Evolutionary conservation across 305 asterid species (phyloP).

Genomic region (Rubia peregrina): DNA sequence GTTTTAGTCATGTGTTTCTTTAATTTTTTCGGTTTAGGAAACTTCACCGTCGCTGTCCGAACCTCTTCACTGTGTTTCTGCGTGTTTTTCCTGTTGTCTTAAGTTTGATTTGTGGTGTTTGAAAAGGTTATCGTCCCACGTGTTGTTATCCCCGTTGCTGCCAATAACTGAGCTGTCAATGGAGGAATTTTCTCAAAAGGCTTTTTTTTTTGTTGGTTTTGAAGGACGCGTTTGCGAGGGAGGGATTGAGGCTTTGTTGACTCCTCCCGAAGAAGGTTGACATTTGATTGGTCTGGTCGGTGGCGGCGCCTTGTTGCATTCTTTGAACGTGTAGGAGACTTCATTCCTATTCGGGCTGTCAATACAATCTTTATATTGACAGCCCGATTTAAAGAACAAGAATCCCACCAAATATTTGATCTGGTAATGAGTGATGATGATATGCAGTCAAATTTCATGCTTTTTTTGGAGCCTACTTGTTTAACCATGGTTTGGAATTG

Average conservation of each 20-base stretch:
- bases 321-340: not conserved
- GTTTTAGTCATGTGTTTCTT: not conserved
- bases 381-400: slow-evolving; percentile 22
- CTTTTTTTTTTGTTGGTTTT: not conserved
- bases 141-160: not conserved
- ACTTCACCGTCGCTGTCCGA: slow-evolving; percentile 1
- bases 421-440: slow-evolving; percentile 11
- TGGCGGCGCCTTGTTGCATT: not conserved
- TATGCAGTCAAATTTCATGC: not conserved
- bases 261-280: not conserved
- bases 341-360: slow-evolving; percentile 26
- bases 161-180: not conserved
- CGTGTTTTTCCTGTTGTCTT: not conserved
- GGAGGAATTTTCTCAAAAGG: not conserved
- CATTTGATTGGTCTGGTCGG: slow-evolving; percentile 17
- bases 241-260: slow-evolving; percentile 3
- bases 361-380: slow-evolving; percentile 24
- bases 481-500: not conserved
- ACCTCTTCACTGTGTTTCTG: not conserved
- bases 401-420: slow-evolving; percentile 1
- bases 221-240: slow-evolving; percentile 20
- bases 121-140: not conserved
- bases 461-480: not conserved
- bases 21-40: not conserved
- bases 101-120: not conserved